phyloP scores from a whole-genome alignment of 208 protist species.

The Trypanosoma boissoni region DNA sequence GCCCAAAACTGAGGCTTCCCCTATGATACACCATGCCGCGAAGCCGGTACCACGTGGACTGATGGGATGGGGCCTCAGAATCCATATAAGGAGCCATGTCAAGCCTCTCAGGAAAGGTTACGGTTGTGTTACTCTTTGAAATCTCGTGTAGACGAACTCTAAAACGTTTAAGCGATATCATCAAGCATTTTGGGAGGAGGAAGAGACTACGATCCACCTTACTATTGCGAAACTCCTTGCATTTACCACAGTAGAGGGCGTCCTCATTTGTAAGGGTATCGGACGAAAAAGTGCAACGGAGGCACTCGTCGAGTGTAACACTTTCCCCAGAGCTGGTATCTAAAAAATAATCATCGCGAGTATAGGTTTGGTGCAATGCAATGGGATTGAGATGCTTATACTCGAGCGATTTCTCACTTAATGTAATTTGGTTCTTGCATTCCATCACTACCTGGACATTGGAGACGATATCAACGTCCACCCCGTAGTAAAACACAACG shows the following conservation, averaged over 20 bases:
- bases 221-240: conserved; percentile 60
- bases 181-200: conserved; percentile 64
- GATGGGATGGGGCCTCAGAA: conserved; percentile 27
- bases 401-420: too few species aligned
- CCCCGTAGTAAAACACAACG: too few species aligned
- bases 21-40: conserved; percentile 75
- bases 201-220: conserved; percentile 56
- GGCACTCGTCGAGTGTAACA: conserved; percentile 22
- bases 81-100: conserved; percentile 69
- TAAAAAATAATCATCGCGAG: too few species aligned
- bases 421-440: too few species aligned
- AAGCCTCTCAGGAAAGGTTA: conserved; percentile 49
- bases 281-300: conserved; percentile 19
- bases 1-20: conserved; percentile 70
- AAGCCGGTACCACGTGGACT: conserved; percentile 53
- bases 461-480: too few species aligned
- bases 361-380: too few species aligned
- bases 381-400: too few species aligned
- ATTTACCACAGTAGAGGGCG: conserved; percentile 66
- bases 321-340: too few species aligned
- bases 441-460: too few species aligned
- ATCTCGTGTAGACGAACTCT: conserved; percentile 51
- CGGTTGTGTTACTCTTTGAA: conserved; percentile 67
- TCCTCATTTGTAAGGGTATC: conserved; percentile 64
- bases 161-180: conserved; percentile 81